phyloP scores from a whole-genome alignment of 257 asterid species.

The Ehretia macrophylla region DNA sequence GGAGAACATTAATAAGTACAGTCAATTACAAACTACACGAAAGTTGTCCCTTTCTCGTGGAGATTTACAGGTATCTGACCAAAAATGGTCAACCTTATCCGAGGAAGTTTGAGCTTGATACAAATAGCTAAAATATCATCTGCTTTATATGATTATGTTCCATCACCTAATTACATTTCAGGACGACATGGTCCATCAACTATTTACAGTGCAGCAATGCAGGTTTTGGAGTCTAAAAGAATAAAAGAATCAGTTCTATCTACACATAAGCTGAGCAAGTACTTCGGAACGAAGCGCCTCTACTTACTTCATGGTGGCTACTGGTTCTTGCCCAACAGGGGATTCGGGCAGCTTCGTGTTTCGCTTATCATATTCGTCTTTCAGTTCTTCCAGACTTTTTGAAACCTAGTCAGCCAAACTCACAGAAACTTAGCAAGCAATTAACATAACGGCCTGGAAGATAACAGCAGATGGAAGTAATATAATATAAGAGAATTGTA shows the following conservation, averaged over 20 bases:
- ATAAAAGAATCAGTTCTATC: conserved; percentile 9
- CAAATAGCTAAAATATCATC: no score
- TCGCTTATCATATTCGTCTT: conserved; percentile 68
- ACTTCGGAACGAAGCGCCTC: background rate
- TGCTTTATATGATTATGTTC: no score
- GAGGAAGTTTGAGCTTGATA: no score
- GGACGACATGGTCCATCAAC: background rate
- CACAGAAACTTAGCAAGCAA: background rate
- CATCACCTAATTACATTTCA: background rate
- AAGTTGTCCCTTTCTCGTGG: no score
- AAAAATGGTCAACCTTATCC: no score
- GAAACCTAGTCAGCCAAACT: conserved; percentile 47
- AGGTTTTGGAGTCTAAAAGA: conserved; percentile 9
- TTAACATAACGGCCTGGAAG: background rate
- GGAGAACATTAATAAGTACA: no score
- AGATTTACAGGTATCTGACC: no score
- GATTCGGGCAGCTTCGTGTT: conserved; percentile 38
- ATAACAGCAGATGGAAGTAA: background rate
- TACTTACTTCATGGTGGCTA: conserved; percentile 29
- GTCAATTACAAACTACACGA: no score
- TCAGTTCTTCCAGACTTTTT: conserved; percentile 56
- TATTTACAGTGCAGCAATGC: conserved; percentile 3
- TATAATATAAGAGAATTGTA: no score
- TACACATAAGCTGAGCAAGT: background rate
- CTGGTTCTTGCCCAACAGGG: conserved; percentile 37